Evolutionary conservation across 2,329 filamentous ascomycete genomes (phyloP).

Genomic region (Rhynchosporium agropyri): DNA sequence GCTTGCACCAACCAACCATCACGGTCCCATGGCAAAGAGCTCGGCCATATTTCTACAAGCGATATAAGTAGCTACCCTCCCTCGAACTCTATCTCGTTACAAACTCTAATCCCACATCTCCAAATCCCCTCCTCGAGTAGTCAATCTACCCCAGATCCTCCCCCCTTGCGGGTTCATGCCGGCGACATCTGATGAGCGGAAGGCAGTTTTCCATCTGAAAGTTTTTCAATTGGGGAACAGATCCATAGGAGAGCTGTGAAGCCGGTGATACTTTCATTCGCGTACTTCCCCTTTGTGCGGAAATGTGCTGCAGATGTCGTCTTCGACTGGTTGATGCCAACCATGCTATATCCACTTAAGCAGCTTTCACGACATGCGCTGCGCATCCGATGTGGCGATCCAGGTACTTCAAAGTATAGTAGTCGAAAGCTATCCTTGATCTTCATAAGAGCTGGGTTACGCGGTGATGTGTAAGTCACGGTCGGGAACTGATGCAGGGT

Average conservation of each 20-base stretch:
- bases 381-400: constrained; percentile 13
- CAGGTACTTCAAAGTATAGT: neutral
- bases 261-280: neutral
- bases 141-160: constrained; percentile 16
- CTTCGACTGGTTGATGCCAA: neutral
- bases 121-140: constrained; percentile 4
- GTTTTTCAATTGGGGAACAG: constrained; percentile 1
- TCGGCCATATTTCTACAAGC: constrained; percentile 1
- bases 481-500: constrained; percentile 2
- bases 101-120: neutral
- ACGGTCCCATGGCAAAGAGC: constrained; percentile 6
- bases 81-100: too few relatives aligned
- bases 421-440: neutral
- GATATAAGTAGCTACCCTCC: too few relatives aligned
- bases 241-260: neutral
- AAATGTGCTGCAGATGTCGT: neutral
- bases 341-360: constrained; percentile 9
- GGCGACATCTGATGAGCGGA: constrained; percentile 19
- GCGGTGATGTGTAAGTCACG: neutral
- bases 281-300: neutral
- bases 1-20: neutral
- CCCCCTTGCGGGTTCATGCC: neutral
- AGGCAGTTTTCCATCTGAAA: constrained; percentile 19
- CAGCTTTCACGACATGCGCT: constrained; percentile 13
- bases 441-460: constrained; percentile 12